Percentiles rank a stretch among this genome's conserved stretches.
Conservation (phyloP, 768 basidiomycete species). For the Xerocomus potaroensis region DNA sequence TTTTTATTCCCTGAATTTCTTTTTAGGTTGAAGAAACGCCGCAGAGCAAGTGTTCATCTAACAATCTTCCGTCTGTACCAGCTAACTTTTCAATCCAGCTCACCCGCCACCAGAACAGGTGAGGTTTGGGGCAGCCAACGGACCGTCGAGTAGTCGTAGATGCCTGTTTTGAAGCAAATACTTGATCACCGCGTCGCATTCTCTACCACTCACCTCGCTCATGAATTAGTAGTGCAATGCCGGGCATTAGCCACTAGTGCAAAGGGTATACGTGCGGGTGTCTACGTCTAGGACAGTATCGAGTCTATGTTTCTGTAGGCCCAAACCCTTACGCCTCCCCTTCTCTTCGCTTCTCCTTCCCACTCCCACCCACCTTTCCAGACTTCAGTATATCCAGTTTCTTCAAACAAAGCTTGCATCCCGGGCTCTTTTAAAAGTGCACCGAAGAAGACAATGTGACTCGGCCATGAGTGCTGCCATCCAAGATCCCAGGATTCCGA, state of each 20-base stretch:
- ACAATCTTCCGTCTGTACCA: background rate
- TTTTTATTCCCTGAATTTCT: conserved; percentile 8
- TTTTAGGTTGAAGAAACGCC: conserved; percentile 79
- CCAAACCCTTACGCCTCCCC: conserved; percentile 74
- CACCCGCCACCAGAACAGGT: conserved; percentile 40
- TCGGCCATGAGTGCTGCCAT: conserved; percentile 79
- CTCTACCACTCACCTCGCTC: background rate
- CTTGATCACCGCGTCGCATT: conserved; percentile 1
- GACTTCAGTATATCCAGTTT: conserved; percentile 59
- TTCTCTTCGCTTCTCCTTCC: conserved; percentile 55
- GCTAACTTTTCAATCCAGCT: conserved; percentile 34
- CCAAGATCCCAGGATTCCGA: conserved; percentile 23
- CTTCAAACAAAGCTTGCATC: conserved; percentile 43
- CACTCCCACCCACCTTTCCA: conserved; percentile 74
- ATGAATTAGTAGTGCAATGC: background rate
- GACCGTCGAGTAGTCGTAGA: too few relatives aligned
- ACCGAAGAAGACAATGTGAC: conserved; percentile 79
- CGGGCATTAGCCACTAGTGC: background rate
- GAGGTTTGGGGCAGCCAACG: conserved; percentile 12
- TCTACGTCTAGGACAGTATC: background rate
- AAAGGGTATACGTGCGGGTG: background rate
- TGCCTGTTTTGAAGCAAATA: too few relatives aligned
- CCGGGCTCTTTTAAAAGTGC: conserved; percentile 56
- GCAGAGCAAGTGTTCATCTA: conserved; percentile 58
- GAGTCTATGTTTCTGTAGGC: conserved; percentile 17